These are phyloP conservation scores for Gossypium schwendimanii DNA, from an alignment of 441 rosid species.

Conservation along the genomic window DNA sequence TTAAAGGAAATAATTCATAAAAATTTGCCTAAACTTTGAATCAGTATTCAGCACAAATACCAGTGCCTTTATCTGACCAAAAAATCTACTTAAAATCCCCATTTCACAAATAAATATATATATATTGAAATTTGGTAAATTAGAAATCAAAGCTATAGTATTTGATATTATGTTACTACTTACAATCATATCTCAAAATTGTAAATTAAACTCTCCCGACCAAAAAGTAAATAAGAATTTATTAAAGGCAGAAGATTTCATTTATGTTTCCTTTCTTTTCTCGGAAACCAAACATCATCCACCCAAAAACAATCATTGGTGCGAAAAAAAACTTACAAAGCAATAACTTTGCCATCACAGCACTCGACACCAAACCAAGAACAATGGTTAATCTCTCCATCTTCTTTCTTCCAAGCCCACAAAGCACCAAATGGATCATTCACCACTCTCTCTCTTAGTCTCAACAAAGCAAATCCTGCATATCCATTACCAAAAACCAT, in stretches of 20 bases:
- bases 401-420: slow-evolving; percentile 29
- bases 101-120: neutral
- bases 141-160: neutral
- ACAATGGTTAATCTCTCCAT: slow-evolving; percentile 31
- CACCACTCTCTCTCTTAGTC: slow-evolving; percentile 29
- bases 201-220: neutral
- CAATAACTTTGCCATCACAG: slow-evolving; percentile 34
- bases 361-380: slow-evolving; percentile 49
- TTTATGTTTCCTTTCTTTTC: slow-evolving; percentile 3
- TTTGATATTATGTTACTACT: neutral
- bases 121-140: neutral
- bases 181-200: neutral
- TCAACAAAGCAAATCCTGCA: slow-evolving; percentile 43
- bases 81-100: neutral
- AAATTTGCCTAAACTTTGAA: neutral
- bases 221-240: neutral
- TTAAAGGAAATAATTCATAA: neutral
- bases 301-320: neutral
- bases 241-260: neutral
- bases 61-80: neutral
- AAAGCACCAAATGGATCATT: slow-evolving; percentile 40
- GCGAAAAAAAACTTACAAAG: slow-evolving; percentile 25
- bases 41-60: neutral
- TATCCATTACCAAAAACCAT: slow-evolving; percentile 9
- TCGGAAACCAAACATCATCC: slow-evolving; percentile 15